Evolutionary conservation across 2,329 filamentous ascomycete genomes (phyloP), one percentile per base, ranked within the genome.

Genomic region (Phaeosphaeria sp.): DNA sequence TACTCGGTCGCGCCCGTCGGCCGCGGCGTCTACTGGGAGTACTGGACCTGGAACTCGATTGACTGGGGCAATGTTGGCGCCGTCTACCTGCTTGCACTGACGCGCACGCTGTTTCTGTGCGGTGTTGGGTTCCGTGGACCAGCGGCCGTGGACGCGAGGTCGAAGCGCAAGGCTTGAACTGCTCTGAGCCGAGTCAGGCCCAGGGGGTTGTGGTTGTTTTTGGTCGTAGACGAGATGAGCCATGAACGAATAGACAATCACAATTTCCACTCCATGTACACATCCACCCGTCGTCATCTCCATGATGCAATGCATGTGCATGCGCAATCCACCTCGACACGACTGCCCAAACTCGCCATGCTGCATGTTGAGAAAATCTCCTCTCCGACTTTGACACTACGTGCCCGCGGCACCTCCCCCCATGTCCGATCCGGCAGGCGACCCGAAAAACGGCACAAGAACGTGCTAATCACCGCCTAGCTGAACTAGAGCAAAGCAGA

Each of bases 21-120:
- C 0, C 63, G 72, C 13, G 77, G 79, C 9, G 80, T 91, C n/a
- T 92, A 90, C 76, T 90, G 86, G 82, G 81, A 86, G 63, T 80
- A 85, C 25, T 68, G 76, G 63, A 73, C 76, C 10, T 92, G 89
- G 89, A 91, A 90, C 73, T 81, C 82, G 13, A 89, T 90, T 60
- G 87, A 87, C 63, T 85, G 83, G 81, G 89, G 89, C 1, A 91
- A 90, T 68, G 82, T 91, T 17, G 84, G 83, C 0, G 90, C 90
- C 76, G 89, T 92, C 25, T 91, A 91, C 72, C 75, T 86, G 3
- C 88, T 89, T 3, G 88, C 87, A 5, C 20, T 68, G 23, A 66
- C 64, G 50, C 66, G 74, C 42, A 58, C 67, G 21, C 63, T 55
- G 39, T 65, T 76, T 55, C 52, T 76, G 30, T 51, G 64, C 25